A percentile compares a stretch with the other conserved stretches of the same genome.
Evolutionary conservation across 1,139 yeast species (phyloP).

Genomic region (Sugiyamaella xylanicola): DNA sequence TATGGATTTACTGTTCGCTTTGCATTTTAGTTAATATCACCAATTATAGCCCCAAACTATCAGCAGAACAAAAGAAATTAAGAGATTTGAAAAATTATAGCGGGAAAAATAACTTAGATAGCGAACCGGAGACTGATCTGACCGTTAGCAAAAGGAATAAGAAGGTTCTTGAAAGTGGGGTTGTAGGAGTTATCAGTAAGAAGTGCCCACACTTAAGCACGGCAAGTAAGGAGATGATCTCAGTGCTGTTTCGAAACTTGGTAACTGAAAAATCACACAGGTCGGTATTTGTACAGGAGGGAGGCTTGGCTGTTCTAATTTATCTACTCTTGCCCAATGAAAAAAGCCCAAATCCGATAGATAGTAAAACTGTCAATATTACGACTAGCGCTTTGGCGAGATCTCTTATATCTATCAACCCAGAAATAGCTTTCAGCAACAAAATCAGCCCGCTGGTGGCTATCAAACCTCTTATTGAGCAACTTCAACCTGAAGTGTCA

Average conservation of each 20-base stretch:
- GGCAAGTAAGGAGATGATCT: conserved; percentile 37
- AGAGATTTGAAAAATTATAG: conserved; percentile 41
- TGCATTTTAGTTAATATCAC: conserved; percentile 40
- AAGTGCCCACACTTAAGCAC: conserved; percentile 36
- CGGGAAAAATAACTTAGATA: conserved; percentile 31
- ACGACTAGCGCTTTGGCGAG: conserved; percentile 44
- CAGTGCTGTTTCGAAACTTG: conserved; percentile 39
- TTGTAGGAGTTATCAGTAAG: conserved; percentile 36
- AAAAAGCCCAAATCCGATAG: conserved; percentile 7
- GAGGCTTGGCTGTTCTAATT: conserved; percentile 42
- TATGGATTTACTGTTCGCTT: conserved; percentile 39
- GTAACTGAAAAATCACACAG: conserved; percentile 39
- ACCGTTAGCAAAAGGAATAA: conserved; percentile 35
- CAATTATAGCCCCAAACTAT: conserved; percentile 38
- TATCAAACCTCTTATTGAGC: conserved; percentile 39
- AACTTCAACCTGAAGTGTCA: conserved; percentile 33
- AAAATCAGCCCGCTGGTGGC: conserved; percentile 41
- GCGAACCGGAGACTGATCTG: conserved; percentile 31
- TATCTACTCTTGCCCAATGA: conserved; percentile 33
- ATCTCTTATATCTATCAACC: conserved; percentile 43
- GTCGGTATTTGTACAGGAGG: conserved; percentile 40
- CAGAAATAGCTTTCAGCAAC: conserved; percentile 41
- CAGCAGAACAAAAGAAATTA: conserved; percentile 40
- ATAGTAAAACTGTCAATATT: conserved; percentile 25
- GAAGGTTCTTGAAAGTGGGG: conserved; percentile 34